A percentile compares a stretch with the other conserved stretches of the same genome.
Conservation (phyloP, 2,329 filamentous ascomycete genomes). For the Colletotrichum somersetense region DNA sequence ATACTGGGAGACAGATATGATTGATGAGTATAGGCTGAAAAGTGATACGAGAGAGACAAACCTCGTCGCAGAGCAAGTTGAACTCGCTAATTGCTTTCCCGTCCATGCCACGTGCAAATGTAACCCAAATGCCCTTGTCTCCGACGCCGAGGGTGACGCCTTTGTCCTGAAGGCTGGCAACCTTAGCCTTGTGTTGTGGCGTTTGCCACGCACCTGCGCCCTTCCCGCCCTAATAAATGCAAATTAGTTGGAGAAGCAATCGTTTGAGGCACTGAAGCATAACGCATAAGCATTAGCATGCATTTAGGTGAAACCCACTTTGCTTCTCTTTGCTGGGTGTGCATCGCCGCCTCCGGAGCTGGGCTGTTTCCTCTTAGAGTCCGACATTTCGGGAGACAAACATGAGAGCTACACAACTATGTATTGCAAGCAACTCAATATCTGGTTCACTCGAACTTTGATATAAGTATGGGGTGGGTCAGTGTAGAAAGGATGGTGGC, state of each 20-base stretch:
- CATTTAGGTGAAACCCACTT: constrained; percentile 49
- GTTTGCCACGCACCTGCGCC: constrained; percentile 72
- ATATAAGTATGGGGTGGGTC: background rate
- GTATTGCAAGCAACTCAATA: background rate
- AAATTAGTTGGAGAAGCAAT: background rate
- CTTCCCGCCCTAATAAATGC: constrained; percentile 9
- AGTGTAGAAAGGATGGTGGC: background rate
- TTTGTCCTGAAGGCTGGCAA: constrained; percentile 55
- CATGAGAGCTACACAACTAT: background rate
- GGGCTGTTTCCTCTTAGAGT: constrained; percentile 52
- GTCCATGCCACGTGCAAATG: constrained; percentile 80
- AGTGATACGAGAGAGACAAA: constrained; percentile 51
- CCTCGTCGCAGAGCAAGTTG: constrained; percentile 74
- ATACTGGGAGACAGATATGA: constrained; percentile 63
- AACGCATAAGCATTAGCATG: background rate
- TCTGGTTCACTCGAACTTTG: background rate
- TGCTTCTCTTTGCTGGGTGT: constrained; percentile 55
- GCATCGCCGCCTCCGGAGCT: constrained; percentile 43
- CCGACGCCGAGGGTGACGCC: constrained; percentile 71
- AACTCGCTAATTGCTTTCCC: constrained; percentile 77
- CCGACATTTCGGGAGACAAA: constrained; percentile 47
- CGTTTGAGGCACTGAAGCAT: background rate
- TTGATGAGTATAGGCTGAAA: background rate
- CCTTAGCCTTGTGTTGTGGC: constrained; percentile 67
- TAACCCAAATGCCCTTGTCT: constrained; percentile 82